Percentiles rank a stretch among this genome's conserved stretches.
These are phyloP conservation scores for Thozetella sp. DNA, from an alignment of 495 filamentous ascomycete genomes.

Conservation along the genomic window DNA sequence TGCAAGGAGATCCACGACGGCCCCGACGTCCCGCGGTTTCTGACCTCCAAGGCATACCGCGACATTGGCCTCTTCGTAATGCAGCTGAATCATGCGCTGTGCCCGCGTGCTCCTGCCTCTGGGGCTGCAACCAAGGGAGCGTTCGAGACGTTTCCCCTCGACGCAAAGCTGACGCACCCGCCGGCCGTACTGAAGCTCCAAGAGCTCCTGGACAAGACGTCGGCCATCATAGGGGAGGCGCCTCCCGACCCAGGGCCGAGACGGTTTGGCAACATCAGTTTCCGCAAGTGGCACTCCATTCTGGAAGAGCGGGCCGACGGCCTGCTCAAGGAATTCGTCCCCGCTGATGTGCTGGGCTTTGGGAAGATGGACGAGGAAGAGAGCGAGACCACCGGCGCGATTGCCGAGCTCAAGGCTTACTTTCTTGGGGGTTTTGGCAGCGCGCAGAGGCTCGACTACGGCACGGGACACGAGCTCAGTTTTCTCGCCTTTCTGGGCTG, in stretches of 20 bases:
- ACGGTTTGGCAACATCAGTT: constrained; percentile 89
- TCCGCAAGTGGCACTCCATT: constrained; percentile 77
- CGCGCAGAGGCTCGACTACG: constrained; percentile 87
- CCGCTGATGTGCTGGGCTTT: constrained; percentile 48
- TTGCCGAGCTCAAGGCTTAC: constrained; percentile 72
- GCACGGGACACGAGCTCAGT: constrained; percentile 93
- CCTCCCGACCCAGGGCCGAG: constrained; percentile 85
- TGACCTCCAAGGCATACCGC: constrained; percentile 76
- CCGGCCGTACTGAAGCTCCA: constrained; percentile 64
- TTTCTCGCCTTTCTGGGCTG: constrained; percentile 90
- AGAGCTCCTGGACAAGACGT: constrained; percentile 60
- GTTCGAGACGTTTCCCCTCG: constrained; percentile 51
- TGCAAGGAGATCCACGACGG: constrained; percentile 80
- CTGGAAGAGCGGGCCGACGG: constrained; percentile 58
- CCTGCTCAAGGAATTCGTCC: constrained; percentile 66
- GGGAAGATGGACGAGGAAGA: constrained; percentile 1
- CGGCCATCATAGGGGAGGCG: constrained; percentile 70
- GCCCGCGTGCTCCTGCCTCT: constrained; percentile 56
- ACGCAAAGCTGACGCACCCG: constrained; percentile 37
- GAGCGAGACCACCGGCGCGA: constrained; percentile 1
- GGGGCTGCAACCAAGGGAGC: constrained; percentile 26
- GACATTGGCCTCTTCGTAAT: constrained; percentile 86
- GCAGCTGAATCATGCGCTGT: constrained; percentile 87
- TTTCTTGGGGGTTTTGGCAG: constrained; percentile 89
- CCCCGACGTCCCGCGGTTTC: constrained; percentile 75